Base-by-base conservation (phyloP, 371 early-diverging fungal species). In the Lichtheimia corymbifera region DNA sequence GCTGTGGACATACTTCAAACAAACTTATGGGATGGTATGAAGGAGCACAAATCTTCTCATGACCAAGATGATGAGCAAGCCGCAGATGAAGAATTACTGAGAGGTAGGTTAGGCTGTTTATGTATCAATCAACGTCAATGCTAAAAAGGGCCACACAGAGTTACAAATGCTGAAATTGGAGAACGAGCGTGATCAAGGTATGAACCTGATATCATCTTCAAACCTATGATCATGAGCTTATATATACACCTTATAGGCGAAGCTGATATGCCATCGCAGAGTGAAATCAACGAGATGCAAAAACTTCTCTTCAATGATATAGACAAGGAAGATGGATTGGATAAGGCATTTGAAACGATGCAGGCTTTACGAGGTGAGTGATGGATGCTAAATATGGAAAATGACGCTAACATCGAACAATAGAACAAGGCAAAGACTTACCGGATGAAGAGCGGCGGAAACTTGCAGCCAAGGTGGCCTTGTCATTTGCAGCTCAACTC, bases 1-100 rank as follows among this genome's bases (percentile, higher is more conserved):
- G 67, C 67, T 1, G 60, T 88, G 18, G 91, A 90, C 55, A 87
- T 87, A 11, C 61, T 92, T 51, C 83, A 88, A 53, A 79, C 88
- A 15, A 83, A 90, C 54, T 77, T 87, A 68, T 92, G 92, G 92
- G 90, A 89, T 55, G 90, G 88, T 2, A 64, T 89, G 76, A 59
- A 69, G 13, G 76, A 76, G 25, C 45, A 28, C 2, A 49, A 50
- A 20, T 12, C 27, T 13, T 51, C 57, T 3, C 42, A 56, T n/a
- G 27, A 15, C 6, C 27, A 42, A 14, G 42, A 44, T 15, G 28
- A 52, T 15, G 28, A 28, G 5, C 25, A 52, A 12, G 27, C 15
- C 15, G 18, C 40, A n/a, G 27, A 24, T 17, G 60, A 44, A 24
- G 17, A 18, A 3, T 55, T n/a, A 22, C 15, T 51, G 15, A 24